A percentile compares a stretch with the other conserved stretches of the same genome.
These are phyloP conservation scores for Edaphochlamys debaryana DNA, from an alignment of 139 green algal species.

Conservation along the genomic window DNA sequence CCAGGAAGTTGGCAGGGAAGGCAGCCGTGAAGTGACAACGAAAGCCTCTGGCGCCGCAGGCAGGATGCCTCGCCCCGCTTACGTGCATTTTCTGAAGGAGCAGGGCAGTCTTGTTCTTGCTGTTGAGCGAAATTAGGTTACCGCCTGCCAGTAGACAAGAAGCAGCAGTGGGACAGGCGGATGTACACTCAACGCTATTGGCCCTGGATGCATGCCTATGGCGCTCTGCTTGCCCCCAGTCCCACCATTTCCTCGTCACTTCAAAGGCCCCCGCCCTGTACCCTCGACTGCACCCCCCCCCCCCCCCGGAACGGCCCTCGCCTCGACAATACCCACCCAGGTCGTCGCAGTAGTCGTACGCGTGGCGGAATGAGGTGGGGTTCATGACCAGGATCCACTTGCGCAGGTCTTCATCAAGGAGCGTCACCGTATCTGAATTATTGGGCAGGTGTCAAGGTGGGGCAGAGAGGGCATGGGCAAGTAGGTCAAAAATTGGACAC, in stretches of 20 bases:
- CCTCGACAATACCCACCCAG: neutral
- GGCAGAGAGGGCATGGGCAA: too few relatives aligned
- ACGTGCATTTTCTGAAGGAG: too few relatives aligned
- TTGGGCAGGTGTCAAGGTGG: neutral
- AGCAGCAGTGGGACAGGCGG: neutral
- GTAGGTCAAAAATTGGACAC: too few relatives aligned
- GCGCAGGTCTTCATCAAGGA: neutral
- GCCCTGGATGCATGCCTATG: neutral
- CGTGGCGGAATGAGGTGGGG: constrained; percentile 19
- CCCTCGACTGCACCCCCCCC: too few relatives aligned
- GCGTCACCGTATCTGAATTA: neutral
- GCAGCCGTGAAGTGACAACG: too few relatives aligned
- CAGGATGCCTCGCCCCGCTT: too few relatives aligned
- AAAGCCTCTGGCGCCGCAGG: too few relatives aligned
- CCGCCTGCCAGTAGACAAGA: neutral
- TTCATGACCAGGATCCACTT: constrained; percentile 2
- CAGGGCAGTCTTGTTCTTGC: neutral
- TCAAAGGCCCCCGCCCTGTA: too few relatives aligned
- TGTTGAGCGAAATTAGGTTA: constrained; percentile 4
- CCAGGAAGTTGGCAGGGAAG: too few relatives aligned
- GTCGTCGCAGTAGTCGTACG: neutral
- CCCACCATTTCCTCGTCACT: too few relatives aligned
- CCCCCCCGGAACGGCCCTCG: too few relatives aligned
- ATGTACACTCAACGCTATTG: neutral
- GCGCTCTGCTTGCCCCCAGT: too few relatives aligned